Percentiles rank a stretch among this genome's conserved stretches.
Evolutionary conservation across 2,329 filamentous ascomycete species (phyloP).

Genomic region (Westerdykella ornata): DNA sequence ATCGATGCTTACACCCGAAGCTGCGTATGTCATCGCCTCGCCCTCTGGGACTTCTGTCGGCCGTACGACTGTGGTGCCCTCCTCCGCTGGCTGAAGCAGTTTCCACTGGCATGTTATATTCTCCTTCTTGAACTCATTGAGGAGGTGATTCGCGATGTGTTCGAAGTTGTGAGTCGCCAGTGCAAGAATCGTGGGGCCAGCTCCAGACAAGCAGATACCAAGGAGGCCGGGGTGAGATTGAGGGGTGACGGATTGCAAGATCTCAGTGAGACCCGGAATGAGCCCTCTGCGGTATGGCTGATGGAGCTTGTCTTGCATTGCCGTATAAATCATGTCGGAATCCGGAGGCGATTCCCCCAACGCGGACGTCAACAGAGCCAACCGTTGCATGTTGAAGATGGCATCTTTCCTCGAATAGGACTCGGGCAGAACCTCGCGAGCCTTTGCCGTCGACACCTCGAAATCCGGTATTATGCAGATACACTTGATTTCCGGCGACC

Average conservation of each 20-base stretch:
- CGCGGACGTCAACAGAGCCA: conserved; percentile 82
- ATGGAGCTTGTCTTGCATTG: conserved; percentile 98
- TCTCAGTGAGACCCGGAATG: conserved; percentile 85
- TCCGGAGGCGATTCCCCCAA: conserved; percentile 85
- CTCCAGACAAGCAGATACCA: conserved; percentile 90
- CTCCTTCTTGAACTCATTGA: conserved; percentile 64
- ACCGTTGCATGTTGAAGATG: conserved; percentile 92
- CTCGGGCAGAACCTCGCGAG: conserved; percentile 74
- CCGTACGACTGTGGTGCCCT: conserved; percentile 44
- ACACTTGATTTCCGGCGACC: conserved; percentile 92
- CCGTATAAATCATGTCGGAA: conserved; percentile 88
- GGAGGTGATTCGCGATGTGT: conserved; percentile 72
- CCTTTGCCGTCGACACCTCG: conserved; percentile 88
- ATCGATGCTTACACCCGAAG: conserved; percentile 89
- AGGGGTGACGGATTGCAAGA: conserved; percentile 86
- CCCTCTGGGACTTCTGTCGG: conserved; percentile 11
- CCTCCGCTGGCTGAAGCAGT: conserved; percentile 79
- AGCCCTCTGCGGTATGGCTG: conserved; percentile 90
- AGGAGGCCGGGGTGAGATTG: conserved; percentile 78
- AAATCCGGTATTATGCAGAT: conserved; percentile 95
- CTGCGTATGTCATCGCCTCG: conserved; percentile 70
- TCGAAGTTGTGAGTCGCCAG: conserved; percentile 87
- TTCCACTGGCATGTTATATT: conserved; percentile 79
- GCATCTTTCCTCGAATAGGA: conserved; percentile 76
- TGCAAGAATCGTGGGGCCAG: conserved; percentile 89